Evolutionary conservation across 106 monocot species (phyloP).

Genomic region (Apostasia shenzhenica): DNA sequence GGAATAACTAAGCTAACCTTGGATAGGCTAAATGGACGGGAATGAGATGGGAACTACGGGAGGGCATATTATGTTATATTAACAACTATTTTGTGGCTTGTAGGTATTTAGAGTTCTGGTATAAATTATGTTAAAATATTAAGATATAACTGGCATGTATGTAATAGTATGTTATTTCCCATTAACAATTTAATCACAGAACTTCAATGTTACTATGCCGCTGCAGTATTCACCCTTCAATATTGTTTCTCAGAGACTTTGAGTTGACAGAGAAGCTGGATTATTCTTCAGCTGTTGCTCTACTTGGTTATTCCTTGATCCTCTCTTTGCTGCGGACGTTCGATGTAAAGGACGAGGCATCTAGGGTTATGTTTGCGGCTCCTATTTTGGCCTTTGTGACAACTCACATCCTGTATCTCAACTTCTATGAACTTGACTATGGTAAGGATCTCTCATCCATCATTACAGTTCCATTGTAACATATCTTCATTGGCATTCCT

Average conservation of each 20-base stretch:
- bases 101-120: background rate
- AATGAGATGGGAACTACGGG: no score
- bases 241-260: constrained; percentile 44
- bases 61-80: no score
- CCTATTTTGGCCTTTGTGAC: constrained; percentile 90
- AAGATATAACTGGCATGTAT: background rate
- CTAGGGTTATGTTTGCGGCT: constrained; percentile 86
- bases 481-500: background rate
- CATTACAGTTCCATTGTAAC: background rate
- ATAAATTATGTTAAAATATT: background rate
- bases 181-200: background rate
- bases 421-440: constrained; percentile 91
- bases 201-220: no score
- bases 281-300: constrained; percentile 90
- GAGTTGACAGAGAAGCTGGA: constrained; percentile 91
- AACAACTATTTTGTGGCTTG: no score
- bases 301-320: constrained; percentile 81
- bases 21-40: no score
- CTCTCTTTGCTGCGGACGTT: constrained; percentile 69
- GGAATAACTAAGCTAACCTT: no score
- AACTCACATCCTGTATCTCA: constrained; percentile 85
- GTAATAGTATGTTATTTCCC: background rate
- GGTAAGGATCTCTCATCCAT: constrained; percentile 33
- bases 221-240: background rate
- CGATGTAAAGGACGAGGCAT: constrained; percentile 78